Percentiles rank a stretch among this genome's conserved stretches.
Conservation (phyloP, 306 rosid genomes). For the Abrus precatorius region DNA sequence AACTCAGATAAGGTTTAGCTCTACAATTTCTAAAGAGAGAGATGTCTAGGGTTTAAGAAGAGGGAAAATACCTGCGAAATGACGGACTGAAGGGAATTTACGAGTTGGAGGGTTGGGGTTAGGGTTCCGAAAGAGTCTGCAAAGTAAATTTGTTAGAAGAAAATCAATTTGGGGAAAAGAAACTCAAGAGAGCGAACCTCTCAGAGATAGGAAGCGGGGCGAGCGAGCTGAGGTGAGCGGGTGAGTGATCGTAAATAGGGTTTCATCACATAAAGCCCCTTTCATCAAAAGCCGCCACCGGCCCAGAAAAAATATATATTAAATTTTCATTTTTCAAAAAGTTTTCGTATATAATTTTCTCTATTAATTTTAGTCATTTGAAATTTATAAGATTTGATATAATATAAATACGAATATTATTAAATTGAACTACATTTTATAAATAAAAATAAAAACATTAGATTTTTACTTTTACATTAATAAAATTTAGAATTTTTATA, state of each 20-base stretch:
- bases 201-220: conserved; percentile 21
- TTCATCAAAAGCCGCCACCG: conserved; percentile 30
- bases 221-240: not conserved
- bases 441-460: too few species aligned
- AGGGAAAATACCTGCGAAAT: conserved; percentile 55
- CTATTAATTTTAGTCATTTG: too few species aligned
- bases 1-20: conserved; percentile 46
- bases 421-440: too few species aligned
- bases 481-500: too few species aligned
- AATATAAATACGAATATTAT: too few species aligned
- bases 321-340: too few species aligned
- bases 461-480: too few species aligned
- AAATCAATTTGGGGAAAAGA: conserved; percentile 55
- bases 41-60: conserved; percentile 52
- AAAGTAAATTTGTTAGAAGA: conserved; percentile 81
- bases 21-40: not conserved
- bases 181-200: conserved; percentile 48
- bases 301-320: not conserved
- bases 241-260: conserved; percentile 44
- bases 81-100: conserved; percentile 26
- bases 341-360: too few species aligned
- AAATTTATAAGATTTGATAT: too few species aligned
- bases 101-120: not conserved
- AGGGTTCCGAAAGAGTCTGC: conserved; percentile 71
- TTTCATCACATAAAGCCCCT: not conserved